These are phyloP conservation scores for Fusarium armeniacum DNA, from an alignment of 2,329 filamentous ascomycete genomes.

Conservation along the genomic window DNA sequence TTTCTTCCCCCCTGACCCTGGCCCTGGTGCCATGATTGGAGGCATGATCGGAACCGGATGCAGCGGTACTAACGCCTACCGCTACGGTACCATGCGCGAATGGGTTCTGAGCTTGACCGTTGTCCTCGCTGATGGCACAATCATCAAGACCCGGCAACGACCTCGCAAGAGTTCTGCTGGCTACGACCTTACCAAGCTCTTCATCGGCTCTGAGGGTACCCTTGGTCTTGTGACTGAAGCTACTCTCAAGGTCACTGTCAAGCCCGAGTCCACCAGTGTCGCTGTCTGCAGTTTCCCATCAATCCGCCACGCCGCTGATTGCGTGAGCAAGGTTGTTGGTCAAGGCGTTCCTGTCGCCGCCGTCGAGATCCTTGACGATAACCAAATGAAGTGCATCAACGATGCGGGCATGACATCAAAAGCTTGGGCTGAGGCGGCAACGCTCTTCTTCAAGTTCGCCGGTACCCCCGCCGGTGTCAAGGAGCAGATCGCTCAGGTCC, in stretches of 20 bases:
- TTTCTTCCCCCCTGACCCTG: slow-evolving; percentile 93
- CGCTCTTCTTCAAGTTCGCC: slow-evolving; percentile 87
- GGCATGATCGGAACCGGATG: slow-evolving; percentile 84
- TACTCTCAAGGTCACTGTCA: slow-evolving; percentile 86
- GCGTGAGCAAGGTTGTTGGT: slow-evolving; percentile 83
- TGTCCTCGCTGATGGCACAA: slow-evolving; percentile 88
- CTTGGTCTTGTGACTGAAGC: slow-evolving; percentile 93
- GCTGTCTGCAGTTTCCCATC: slow-evolving; percentile 74
- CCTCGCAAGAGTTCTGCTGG: slow-evolving; percentile 92
- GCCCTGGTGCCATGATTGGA: slow-evolving; percentile 91
- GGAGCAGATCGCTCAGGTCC: slow-evolving; percentile 80
- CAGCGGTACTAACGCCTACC: slow-evolving; percentile 88
- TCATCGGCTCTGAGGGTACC: slow-evolving; percentile 92
- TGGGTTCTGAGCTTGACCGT: slow-evolving; percentile 92
- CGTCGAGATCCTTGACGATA: slow-evolving; percentile 93
- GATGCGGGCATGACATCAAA: slow-evolving; percentile 75
- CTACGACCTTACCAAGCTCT: slow-evolving; percentile 90
- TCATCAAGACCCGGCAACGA: slow-evolving; percentile 90
- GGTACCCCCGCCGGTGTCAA: slow-evolving; percentile 79
- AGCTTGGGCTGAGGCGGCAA: slow-evolving; percentile 79
- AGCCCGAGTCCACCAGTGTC: slow-evolving; percentile 83
- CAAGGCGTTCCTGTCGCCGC: slow-evolving; percentile 88
- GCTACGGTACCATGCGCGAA: slow-evolving; percentile 95
- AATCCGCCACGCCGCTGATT: slow-evolving; percentile 80
- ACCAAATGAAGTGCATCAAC: slow-evolving; percentile 83